phyloP scores from a whole-genome alignment of 1,139 yeast species.

The Yamadazyma buinensis region DNA sequence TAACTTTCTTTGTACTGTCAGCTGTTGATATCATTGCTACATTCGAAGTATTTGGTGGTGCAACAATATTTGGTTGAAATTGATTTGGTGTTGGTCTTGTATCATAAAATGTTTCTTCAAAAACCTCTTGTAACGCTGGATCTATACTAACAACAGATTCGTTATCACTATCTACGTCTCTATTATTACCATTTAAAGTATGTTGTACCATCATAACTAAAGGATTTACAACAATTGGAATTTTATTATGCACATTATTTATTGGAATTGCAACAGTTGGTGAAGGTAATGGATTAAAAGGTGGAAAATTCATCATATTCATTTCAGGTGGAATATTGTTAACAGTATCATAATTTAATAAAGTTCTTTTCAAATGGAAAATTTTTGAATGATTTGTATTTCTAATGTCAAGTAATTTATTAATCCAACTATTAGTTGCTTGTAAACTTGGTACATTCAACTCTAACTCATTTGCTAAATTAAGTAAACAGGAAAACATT shows the following conservation, averaged over 20 bases:
- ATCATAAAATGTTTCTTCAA: conserved; percentile 6
- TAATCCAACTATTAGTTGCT: conserved; percentile 13
- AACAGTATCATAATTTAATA: conserved; percentile 10
- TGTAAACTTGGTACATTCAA: conserved; percentile 14
- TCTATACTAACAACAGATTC: conserved; percentile 12
- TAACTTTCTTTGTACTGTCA: no score
- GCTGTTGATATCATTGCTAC: no score
- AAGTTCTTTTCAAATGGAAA: conserved; percentile 13
- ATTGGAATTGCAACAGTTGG: conserved; percentile 15
- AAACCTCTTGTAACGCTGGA: conserved; percentile 10
- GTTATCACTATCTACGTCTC: conserved; percentile 6
- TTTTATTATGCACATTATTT: neutral
- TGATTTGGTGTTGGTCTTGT: conserved; percentile 1
- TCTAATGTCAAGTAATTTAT: conserved; percentile 12
- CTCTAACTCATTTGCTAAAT: conserved; percentile 8
- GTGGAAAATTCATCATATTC: conserved; percentile 26
- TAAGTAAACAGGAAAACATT: conserved; percentile 11
- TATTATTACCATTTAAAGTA: neutral
- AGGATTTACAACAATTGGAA: conserved; percentile 4
- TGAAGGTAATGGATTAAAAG: conserved; percentile 21
- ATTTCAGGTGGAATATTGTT: conserved; percentile 21
- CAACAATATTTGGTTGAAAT: no score
- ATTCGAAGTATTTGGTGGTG: neutral
- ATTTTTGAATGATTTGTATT: conserved; percentile 11
- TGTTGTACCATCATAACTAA: conserved; percentile 11